Conservation (phyloP, 441 rosid species). For the Biscutella auriculata region DNA sequence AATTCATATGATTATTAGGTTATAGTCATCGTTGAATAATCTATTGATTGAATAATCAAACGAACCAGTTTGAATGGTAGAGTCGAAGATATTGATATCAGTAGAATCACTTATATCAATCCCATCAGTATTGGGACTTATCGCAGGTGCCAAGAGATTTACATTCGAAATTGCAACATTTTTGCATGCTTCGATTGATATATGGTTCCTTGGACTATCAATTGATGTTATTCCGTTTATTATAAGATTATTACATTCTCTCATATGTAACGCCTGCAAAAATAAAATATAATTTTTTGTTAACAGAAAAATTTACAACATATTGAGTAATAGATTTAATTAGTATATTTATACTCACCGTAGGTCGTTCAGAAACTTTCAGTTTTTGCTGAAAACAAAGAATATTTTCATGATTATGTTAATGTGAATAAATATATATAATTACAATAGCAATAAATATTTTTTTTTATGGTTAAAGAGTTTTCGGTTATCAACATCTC, state of each 20-base stretch:
- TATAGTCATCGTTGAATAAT: too few species aligned
- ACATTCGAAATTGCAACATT: conserved; percentile 10
- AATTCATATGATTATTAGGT: not conserved
- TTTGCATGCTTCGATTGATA: conserved; percentile 2
- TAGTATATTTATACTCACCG: too few species aligned
- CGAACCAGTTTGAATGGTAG: conserved; percentile 16
- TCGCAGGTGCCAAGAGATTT: conserved; percentile 7
- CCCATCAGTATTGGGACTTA: conserved; percentile 24
- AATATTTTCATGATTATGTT: not conserved
- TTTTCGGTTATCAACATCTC: too few species aligned
- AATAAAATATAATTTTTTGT: not conserved
- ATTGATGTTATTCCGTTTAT: conserved; percentile 9
- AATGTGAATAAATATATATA: not conserved
- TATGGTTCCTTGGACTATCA: conserved; percentile 21
- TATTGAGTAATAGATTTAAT: too few species aligned
- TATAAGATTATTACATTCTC: not conserved
- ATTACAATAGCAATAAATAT: too few species aligned
- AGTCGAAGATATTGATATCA: conserved; percentile 6
- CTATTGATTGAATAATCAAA: not conserved
- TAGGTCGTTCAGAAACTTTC: conserved; percentile 13
- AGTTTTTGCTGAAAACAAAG: not conserved
- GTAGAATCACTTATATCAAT: conserved; percentile 13
- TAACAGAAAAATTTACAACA: too few species aligned
- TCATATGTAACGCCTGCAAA: conserved; percentile 10
- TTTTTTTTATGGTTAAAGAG: too few species aligned